Percentiles rank a stretch among this genome's conserved stretches.
Conservation (phyloP, 768 basidiomycete species). For the Paxillus rubicundulus region DNA sequence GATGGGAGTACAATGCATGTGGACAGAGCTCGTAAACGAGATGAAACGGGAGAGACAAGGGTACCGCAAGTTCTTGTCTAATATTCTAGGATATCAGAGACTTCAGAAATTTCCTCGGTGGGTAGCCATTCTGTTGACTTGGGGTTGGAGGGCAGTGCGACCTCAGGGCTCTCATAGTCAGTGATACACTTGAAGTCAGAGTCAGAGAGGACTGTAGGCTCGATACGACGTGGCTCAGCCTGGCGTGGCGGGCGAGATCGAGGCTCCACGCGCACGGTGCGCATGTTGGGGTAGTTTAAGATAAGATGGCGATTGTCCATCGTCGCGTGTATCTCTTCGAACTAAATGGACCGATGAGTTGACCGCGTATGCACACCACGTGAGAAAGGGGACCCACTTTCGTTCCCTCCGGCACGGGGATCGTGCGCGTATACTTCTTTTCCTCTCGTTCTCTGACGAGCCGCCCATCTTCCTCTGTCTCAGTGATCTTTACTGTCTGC, state of each 20-base stretch:
- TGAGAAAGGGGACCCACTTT: slow-evolving; percentile 42
- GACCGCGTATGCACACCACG: not conserved
- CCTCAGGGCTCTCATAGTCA: slow-evolving; percentile 21
- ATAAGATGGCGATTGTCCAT: slow-evolving; percentile 61
- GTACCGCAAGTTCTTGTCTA: slow-evolving; percentile 16
- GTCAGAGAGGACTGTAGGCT: slow-evolving; percentile 33
- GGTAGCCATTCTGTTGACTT: slow-evolving; percentile 24
- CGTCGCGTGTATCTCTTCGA: slow-evolving; percentile 69
- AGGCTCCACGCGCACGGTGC: slow-evolving; percentile 34
- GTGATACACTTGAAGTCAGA: slow-evolving; percentile 28
- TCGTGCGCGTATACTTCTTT: slow-evolving; percentile 61
- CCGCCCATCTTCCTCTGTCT: slow-evolving; percentile 59
- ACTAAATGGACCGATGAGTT: slow-evolving; percentile 38
- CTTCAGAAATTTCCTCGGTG: slow-evolving; percentile 24
- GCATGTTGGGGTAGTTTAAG: slow-evolving; percentile 58
- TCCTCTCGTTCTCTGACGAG: slow-evolving; percentile 63
- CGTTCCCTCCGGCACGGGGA: slow-evolving; percentile 73
- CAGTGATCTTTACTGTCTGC: slow-evolving; percentile 56
- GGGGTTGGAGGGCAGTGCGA: slow-evolving; percentile 12
- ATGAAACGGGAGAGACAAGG: slow-evolving; percentile 1
- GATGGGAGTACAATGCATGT: slow-evolving; percentile 8
- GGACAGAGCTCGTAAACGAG: slow-evolving; percentile 9
- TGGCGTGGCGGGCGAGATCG: slow-evolving; percentile 23
- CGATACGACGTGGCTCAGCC: slow-evolving; percentile 29
- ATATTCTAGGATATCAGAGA: slow-evolving; percentile 31